Evolutionary conservation across 768 basidiomycete species (phyloP), one percentile per base, ranked within the genome.

Genomic region (Panus rudis): DNA sequence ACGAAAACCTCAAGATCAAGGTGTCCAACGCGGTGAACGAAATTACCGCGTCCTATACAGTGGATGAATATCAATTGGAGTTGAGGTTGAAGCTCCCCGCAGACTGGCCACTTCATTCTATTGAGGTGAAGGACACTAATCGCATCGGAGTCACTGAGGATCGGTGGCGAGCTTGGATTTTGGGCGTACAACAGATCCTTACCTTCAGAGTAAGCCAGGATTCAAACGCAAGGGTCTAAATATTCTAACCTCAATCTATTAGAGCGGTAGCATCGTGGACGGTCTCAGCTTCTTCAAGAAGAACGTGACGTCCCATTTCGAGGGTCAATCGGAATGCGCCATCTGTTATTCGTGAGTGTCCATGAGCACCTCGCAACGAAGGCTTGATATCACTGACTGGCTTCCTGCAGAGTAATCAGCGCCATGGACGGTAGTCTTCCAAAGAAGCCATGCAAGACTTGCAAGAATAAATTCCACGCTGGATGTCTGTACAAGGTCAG

Each of bases 51-150:
- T 73, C 77, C 14, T 99, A 94, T 57, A 68, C 75, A 24, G 84
- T 99, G 1, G 96, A 99, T 59, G 96, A 99, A 33, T 90, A 98
- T 57, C 76, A 81, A 39, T 76, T 99, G 51, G 94, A 98, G 64
- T 80, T 99, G 45, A 79, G 75, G 28, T 67, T 98, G 48, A 78
- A 81, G 53, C 79, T 98, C 22, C 96, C 96, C 4, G 58, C 63
- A 2, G 94, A 97, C 56, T 99, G 90, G 79, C 96, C 96, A 0
- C 67, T 99, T 26, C 83, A 83, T 50, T 74, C 73, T 33, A 84
- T 97, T 21, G 92, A 93, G 54, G 79, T 97, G n/a, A 77, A 78
- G 55, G 93, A 93, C 48, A 69, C 83, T 28, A 80, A 81, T 57
- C 72, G 78, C 50, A 81, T 96, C 7, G 96, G 92, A 4, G 91